Conservation (phyloP, 202 grass and related monocot genomes). For the Carex sylvatica region DNA sequence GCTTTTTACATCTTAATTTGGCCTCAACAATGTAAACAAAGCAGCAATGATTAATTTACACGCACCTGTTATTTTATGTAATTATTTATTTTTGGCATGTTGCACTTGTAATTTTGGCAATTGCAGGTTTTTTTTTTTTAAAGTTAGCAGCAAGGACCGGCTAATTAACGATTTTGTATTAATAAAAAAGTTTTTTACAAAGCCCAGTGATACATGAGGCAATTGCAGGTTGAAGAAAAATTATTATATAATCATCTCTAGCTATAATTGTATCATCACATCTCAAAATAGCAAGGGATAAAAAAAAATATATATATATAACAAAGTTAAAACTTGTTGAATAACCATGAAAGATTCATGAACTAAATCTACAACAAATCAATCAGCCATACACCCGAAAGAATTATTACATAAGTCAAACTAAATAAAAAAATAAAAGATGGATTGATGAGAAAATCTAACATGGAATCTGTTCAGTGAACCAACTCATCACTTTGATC, state of each 20-base stretch:
- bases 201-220: too few relatives aligned
- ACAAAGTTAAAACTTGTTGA: not conserved
- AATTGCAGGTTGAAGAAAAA: not conserved
- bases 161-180: too few relatives aligned
- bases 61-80: not conserved
- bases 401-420: not conserved
- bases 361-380: slow-evolving; percentile 14
- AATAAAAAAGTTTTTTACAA: too few relatives aligned
- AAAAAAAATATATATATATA: too few relatives aligned
- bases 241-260: not conserved
- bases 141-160: too few relatives aligned
- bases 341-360: not conserved
- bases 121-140: too few relatives aligned
- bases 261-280: not conserved
- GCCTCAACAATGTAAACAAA: not conserved
- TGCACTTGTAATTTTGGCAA: not conserved
- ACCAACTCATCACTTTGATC: slow-evolving; percentile 52
- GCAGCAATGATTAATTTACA: not conserved
- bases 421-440: not conserved
- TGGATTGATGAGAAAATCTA: not conserved
- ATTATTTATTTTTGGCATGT: too few relatives aligned
- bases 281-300: not conserved
- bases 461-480: slow-evolving; percentile 49
- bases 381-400: not conserved
- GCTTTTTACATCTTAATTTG: too few relatives aligned